phyloP scores from a whole-genome alignment of 192 early-diverging fungal genomes.

The Backusella tarrabulga region DNA sequence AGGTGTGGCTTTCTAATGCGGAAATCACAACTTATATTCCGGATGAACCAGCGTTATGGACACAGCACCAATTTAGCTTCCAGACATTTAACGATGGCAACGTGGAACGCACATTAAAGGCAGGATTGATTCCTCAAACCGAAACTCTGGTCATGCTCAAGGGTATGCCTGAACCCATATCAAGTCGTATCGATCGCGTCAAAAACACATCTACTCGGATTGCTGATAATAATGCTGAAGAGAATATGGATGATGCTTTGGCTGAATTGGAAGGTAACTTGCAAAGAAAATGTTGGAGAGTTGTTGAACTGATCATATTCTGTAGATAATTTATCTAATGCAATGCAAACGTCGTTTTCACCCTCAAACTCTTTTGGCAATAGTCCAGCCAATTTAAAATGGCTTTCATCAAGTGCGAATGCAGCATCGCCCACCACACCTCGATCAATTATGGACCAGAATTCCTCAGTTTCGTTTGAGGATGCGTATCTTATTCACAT shows the following conservation, averaged over 20 bases:
- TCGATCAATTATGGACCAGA: slow-evolving; percentile 7
- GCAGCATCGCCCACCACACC: neutral
- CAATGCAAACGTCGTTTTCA: slow-evolving; percentile 40
- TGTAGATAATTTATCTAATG: slow-evolving; percentile 39
- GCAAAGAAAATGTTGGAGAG: neutral
- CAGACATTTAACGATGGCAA: slow-evolving; percentile 42
- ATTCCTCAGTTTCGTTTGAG: slow-evolving; percentile 54
- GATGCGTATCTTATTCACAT: slow-evolving; percentile 54
- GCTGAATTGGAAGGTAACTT: slow-evolving; percentile 38
- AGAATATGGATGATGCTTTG: slow-evolving; percentile 35
- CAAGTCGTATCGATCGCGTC: slow-evolving; percentile 25
- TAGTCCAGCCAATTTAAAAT: slow-evolving; percentile 21
- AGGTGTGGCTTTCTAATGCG: slow-evolving; percentile 45
- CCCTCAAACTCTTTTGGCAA: slow-evolving; percentile 15
- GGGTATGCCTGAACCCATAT: slow-evolving; percentile 46
- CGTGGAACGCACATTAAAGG: slow-evolving; percentile 29
- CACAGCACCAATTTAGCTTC: slow-evolving; percentile 47
- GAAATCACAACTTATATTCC: slow-evolving; percentile 55
- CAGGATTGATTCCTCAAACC: slow-evolving; percentile 40
- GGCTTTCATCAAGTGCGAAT: slow-evolving; percentile 35
- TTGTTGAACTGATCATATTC: neutral
- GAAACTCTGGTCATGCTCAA: slow-evolving; percentile 43
- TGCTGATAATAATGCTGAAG: slow-evolving; percentile 23
- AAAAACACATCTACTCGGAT: slow-evolving; percentile 32
- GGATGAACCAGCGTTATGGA: slow-evolving; percentile 47